Percentiles rank a stretch among this genome's conserved stretches.
Conservation (phyloP, 1,284 basidiomycete genomes). For the Porodaedalea pini region DNA sequence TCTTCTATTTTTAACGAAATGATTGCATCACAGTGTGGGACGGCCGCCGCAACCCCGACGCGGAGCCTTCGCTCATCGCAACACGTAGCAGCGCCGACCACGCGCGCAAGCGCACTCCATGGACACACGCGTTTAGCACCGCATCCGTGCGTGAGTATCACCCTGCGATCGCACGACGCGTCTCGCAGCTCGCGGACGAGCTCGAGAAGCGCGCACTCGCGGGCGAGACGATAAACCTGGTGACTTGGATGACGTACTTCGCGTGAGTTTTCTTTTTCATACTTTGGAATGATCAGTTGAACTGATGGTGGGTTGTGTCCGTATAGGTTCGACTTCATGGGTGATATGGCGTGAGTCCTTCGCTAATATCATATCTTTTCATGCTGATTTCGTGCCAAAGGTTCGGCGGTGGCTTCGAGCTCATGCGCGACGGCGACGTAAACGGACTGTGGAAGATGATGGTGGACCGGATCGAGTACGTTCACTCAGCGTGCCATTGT, state of each 20-base stretch:
- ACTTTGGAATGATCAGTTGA: conserved; percentile 30
- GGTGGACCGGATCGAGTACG: conserved; percentile 20
- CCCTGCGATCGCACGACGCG: conserved; percentile 32
- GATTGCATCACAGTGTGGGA: conserved; percentile 19
- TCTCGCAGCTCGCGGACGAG: conserved; percentile 32
- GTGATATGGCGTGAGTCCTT: conserved; percentile 33
- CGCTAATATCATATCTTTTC: background rate
- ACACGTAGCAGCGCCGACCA: conserved; percentile 36
- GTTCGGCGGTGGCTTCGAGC: conserved; percentile 31
- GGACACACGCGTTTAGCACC: conserved; percentile 41
- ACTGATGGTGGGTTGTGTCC: conserved; percentile 34
- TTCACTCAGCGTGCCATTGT: background rate
- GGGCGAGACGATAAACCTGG: conserved; percentile 28
- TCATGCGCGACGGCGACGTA: conserved; percentile 29
- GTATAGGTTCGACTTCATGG: conserved; percentile 40
- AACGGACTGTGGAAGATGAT: conserved; percentile 20
- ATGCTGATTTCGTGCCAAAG: conserved; percentile 20
- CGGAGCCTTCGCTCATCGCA: conserved; percentile 1
- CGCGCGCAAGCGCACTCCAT: conserved; percentile 36
- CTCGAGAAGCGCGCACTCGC: conserved; percentile 24
- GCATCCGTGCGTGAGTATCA: conserved; percentile 40
- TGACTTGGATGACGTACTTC: conserved; percentile 36
- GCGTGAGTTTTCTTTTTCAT: conserved; percentile 9
- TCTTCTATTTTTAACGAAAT: conserved; percentile 19
- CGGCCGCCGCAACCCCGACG: conserved; percentile 15